phyloP scores from a whole-genome alignment of 2,329 filamentous ascomycete species.

The Diaporthe batatas region DNA sequence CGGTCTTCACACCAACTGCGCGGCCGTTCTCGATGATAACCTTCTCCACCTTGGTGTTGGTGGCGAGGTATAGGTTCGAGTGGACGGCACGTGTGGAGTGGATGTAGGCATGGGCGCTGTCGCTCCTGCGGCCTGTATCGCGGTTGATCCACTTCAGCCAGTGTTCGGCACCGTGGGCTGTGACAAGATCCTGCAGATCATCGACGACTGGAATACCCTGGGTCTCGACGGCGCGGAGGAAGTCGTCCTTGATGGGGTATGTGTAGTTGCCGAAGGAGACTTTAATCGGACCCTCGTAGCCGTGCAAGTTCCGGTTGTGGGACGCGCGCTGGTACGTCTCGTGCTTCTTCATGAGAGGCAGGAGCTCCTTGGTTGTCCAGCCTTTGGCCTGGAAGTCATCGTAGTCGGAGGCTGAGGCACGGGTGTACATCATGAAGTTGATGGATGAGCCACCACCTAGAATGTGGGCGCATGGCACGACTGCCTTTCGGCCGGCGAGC shows the following conservation, averaged over 20 bases:
- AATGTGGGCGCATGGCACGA: constrained; percentile 81
- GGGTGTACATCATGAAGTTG: constrained; percentile 86
- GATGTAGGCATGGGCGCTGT: constrained; percentile 83
- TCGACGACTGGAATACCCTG: constrained; percentile 82
- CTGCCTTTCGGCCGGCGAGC: constrained; percentile 77
- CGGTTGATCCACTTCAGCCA: constrained; percentile 91
- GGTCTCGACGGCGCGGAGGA: constrained; percentile 78
- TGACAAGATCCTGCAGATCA: constrained; percentile 79
- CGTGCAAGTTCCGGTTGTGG: constrained; percentile 77
- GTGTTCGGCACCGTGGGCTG: constrained; percentile 80
- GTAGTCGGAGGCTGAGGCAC: constrained; percentile 79
- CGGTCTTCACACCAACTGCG: constrained; percentile 78
- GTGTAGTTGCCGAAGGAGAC: constrained; percentile 86
- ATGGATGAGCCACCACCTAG: constrained; percentile 80
- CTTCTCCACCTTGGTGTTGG: constrained; percentile 84
- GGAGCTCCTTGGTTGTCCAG: constrained; percentile 81
- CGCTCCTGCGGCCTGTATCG: constrained; percentile 78
- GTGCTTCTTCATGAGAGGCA: constrained; percentile 84
- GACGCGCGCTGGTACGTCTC: constrained; percentile 80
- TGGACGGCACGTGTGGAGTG: constrained; percentile 80
- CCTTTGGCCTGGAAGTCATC: constrained; percentile 85
- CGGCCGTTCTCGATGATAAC: constrained; percentile 79
- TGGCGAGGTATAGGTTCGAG: constrained; percentile 78
- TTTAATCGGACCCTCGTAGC: constrained; percentile 85
- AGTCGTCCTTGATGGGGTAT: constrained; percentile 86